Conservation (phyloP, 2,329 filamentous ascomycete genomes). For the Fusarium hainanense region DNA sequence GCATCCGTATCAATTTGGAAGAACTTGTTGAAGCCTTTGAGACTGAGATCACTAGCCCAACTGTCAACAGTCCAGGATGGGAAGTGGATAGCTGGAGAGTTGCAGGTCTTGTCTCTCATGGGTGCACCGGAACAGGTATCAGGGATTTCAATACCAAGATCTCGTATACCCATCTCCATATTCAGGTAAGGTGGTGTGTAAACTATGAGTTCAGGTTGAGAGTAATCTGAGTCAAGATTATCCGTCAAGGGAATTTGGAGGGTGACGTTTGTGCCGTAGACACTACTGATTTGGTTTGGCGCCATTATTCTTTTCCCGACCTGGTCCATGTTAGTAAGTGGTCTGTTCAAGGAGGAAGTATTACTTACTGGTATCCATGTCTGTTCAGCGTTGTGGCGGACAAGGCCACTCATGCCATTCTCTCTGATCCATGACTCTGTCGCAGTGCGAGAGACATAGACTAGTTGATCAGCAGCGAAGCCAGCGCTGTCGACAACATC, state of each 20-base stretch:
- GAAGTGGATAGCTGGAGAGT: slow-evolving; percentile 32
- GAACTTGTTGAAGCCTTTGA: slow-evolving; percentile 39
- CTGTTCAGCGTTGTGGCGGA: slow-evolving; percentile 17
- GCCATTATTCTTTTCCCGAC: slow-evolving; percentile 16
- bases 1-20: slow-evolving; percentile 32
- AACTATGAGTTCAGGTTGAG: slow-evolving; percentile 14
- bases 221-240: slow-evolving; percentile 19
- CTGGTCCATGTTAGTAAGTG: not conserved
- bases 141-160: slow-evolving; percentile 20
- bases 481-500: not conserved
- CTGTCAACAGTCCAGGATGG: slow-evolving; percentile 39
- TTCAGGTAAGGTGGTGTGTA: slow-evolving; percentile 21
- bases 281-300: slow-evolving; percentile 23
- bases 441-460: slow-evolving; percentile 24
- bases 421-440: slow-evolving; percentile 28
- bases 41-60: slow-evolving; percentile 21
- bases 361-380: slow-evolving; percentile 36
- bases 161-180: slow-evolving; percentile 31
- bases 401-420: slow-evolving; percentile 33
- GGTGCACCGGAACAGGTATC: slow-evolving; percentile 22
- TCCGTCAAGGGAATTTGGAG: slow-evolving; percentile 38
- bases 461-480: slow-evolving; percentile 18
- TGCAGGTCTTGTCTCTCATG: slow-evolving; percentile 2
- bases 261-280: slow-evolving; percentile 29
- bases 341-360: fast-evolving